These are phyloP conservation scores for Magnusiomyces paraingens DNA, from an alignment of 1,139 yeast species.

Conservation along the genomic window DNA sequence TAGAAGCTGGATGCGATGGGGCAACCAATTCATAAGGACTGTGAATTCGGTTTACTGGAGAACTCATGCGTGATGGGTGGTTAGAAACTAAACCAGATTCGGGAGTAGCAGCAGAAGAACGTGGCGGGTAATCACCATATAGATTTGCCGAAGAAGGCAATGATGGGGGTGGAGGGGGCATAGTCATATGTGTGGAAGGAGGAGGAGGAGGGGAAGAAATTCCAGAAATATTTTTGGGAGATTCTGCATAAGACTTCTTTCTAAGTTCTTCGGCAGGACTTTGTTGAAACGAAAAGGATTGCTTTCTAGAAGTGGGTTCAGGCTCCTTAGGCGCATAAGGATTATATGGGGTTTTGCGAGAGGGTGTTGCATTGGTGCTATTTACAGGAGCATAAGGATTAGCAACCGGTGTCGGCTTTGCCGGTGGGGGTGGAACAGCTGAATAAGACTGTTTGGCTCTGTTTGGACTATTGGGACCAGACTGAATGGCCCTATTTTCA, in stretches of 20 bases:
- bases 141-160: background rate
- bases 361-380: slow-evolving; percentile 12
- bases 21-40: background rate
- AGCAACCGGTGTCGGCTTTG: slow-evolving; percentile 17
- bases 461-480: slow-evolving; percentile 2
- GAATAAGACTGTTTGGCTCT: background rate
- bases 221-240: background rate
- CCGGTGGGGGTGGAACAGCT: slow-evolving; percentile 10
- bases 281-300: background rate
- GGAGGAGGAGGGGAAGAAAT: slow-evolving; percentile 4
- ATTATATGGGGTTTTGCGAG: slow-evolving; percentile 6
- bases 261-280: background rate
- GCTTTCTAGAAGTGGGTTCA: background rate
- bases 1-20: background rate
- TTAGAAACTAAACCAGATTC: background rate
- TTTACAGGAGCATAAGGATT: slow-evolving; percentile 18
- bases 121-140: background rate
- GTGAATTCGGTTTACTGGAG: background rate
- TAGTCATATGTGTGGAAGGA: background rate
- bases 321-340: slow-evolving; percentile 18
- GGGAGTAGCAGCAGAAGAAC: background rate
- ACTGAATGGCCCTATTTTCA: slow-evolving; percentile 4
- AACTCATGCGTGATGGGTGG: background rate
- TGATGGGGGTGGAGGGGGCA: background rate
- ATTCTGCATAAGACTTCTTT: background rate